These are phyloP conservation scores for Chamaecyparis obtusa DNA, from an alignment of 75 land plant genomes.

Conservation along the genomic window DNA sequence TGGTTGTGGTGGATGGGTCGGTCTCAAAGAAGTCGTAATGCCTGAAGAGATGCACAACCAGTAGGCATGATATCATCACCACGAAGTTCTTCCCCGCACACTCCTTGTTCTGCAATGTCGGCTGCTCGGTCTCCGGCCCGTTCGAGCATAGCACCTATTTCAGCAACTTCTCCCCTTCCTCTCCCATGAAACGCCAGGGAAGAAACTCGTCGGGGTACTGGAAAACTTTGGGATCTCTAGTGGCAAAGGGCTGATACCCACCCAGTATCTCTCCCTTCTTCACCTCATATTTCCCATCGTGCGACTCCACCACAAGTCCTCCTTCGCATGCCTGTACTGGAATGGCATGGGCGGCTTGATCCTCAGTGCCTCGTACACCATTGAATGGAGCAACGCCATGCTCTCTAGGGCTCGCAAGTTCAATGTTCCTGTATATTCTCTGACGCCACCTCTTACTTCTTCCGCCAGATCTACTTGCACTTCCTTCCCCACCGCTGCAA, in stretches of 20 bases:
- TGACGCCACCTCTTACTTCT: conserved; percentile 48
- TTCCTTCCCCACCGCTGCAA: conserved; percentile 34
- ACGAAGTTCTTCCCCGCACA: conserved; percentile 51
- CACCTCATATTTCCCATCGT: no score
- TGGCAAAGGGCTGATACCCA: conserved; percentile 30
- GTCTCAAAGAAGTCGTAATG: conserved; percentile 45
- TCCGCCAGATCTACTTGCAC: conserved; percentile 42
- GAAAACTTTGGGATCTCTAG: conserved; percentile 59
- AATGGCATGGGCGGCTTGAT: conserved; percentile 76
- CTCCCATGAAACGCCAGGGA: conserved; percentile 51
- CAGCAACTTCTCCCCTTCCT: conserved; percentile 53
- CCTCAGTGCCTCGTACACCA: conserved; percentile 69
- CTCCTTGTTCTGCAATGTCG: conserved; percentile 22
- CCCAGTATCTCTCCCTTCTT: conserved; percentile 49
- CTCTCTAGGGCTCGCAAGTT: conserved; percentile 39
- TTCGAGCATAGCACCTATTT: conserved; percentile 68
- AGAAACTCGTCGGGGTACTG: conserved; percentile 17
- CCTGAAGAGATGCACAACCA: conserved; percentile 47
- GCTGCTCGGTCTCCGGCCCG: conserved; percentile 45
- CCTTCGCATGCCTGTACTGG: conserved; percentile 75
- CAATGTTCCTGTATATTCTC: conserved; percentile 31
- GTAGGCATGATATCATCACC: conserved; percentile 28
- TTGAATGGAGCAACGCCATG: conserved; percentile 67
- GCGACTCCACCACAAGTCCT: conserved; percentile 52
- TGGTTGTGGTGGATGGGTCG: conserved; percentile 11